Conservation (phyloP, 805 yeast genomes). For the Zygosaccharomyces bailii region DNA sequence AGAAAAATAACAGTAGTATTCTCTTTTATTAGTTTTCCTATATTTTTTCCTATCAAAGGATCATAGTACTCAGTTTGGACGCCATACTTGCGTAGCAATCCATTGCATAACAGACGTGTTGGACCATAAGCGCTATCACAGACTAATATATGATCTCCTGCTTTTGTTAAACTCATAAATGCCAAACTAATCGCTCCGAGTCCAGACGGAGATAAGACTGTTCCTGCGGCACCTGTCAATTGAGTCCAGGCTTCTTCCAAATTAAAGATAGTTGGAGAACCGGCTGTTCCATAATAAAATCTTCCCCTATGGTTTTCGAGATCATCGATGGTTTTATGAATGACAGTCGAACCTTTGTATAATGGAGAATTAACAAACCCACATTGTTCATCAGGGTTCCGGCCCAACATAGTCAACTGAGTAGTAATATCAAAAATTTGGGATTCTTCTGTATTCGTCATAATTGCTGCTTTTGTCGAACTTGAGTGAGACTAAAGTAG, state of each 20-base stretch:
- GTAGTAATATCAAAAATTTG: not conserved
- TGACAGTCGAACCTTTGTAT: constrained; percentile 17
- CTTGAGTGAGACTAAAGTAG: too few species aligned
- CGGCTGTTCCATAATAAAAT: constrained; percentile 16
- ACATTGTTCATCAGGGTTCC: constrained; percentile 13
- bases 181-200: constrained; percentile 15
- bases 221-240: constrained; percentile 18
- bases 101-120: constrained; percentile 10
- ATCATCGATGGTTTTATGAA: constrained; percentile 11
- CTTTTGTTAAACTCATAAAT: constrained; percentile 11
- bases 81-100: constrained; percentile 9
- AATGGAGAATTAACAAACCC: constrained; percentile 16
- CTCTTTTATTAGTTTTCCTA: constrained; percentile 11
- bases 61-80: constrained; percentile 15
- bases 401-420: constrained; percentile 9
- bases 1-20: constrained; percentile 14
- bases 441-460: too few species aligned
- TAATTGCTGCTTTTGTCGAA: too few species aligned
- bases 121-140: constrained; percentile 15
- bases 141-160: constrained; percentile 16
- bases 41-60: constrained; percentile 12
- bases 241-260: constrained; percentile 17
- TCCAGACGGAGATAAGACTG: constrained; percentile 17
- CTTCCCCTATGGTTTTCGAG: constrained; percentile 11
- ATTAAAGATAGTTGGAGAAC: constrained; percentile 16